These are phyloP conservation scores for Suzukiozyma palmioleophila DNA, from an alignment of 1,139 yeast genomes.

Conservation along the genomic window DNA sequence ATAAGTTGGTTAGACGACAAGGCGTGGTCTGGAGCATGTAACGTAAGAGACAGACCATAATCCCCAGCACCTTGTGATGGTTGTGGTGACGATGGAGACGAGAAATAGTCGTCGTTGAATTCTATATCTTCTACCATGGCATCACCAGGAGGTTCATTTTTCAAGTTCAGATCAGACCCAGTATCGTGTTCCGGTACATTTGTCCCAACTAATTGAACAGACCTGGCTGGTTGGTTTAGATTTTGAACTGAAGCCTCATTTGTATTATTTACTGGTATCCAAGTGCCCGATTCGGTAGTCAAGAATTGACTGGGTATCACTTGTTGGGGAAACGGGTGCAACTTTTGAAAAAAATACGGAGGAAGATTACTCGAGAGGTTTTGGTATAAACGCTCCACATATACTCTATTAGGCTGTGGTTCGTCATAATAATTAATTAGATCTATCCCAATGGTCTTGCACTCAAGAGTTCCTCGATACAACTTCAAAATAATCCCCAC, in stretches of 20 bases:
- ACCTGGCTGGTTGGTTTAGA: too few relatives aligned
- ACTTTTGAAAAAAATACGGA: background rate
- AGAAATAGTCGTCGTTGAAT: slow-evolving; percentile 1
- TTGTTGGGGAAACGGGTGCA: background rate
- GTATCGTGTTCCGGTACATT: too few relatives aligned
- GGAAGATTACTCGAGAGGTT: slow-evolving; percentile 1
- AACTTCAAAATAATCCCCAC: slow-evolving; percentile 2
- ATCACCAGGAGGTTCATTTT: background rate
- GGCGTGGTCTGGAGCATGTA: background rate
- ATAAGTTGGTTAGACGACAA: background rate
- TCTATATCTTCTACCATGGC: slow-evolving; percentile 3
- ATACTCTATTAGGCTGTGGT: background rate
- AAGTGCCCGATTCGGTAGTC: background rate
- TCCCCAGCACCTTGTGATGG: background rate
- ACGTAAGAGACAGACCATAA: too few relatives aligned
- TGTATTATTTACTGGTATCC: background rate
- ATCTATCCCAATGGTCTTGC: slow-evolving; percentile 2
- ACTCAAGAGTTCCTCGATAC: slow-evolving; percentile 4
- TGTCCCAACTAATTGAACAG: too few relatives aligned
- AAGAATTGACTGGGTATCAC: slow-evolving; percentile 1
- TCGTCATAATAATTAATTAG: slow-evolving; percentile 2
- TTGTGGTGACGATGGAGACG: background rate
- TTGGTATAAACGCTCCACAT: background rate
- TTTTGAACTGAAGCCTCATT: too few relatives aligned
- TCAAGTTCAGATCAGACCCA: background rate